Conservation (phyloP, 2,329 filamentous ascomycete species). For the Neocatenulostroma microsporum region DNA sequence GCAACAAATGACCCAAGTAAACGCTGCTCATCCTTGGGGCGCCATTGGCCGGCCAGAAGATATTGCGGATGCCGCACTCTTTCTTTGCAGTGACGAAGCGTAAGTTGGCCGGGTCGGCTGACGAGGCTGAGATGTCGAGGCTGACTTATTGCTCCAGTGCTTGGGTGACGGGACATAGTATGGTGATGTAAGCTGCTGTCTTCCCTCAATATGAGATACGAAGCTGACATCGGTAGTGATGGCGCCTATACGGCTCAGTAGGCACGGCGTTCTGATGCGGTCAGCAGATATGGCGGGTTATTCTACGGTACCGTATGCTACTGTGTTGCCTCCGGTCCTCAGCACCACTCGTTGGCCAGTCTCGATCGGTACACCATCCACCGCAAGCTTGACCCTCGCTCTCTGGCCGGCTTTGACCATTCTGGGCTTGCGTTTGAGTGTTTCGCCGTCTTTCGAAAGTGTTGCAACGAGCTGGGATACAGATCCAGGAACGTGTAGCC, state of each 20-base stretch:
- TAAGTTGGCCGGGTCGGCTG: too few species aligned
- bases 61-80: constrained; percentile 21
- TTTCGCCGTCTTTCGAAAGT: constrained; percentile 65
- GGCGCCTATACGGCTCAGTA: too few species aligned
- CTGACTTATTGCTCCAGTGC: neutral
- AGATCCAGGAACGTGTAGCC: constrained; percentile 68
- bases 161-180: too few species aligned
- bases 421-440: constrained; percentile 74
- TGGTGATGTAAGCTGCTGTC: too few species aligned
- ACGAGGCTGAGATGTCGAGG: too few species aligned
- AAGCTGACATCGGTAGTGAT: too few species aligned
- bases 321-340: constrained; percentile 40
- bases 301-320: constrained; percentile 6
- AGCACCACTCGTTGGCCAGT: constrained; percentile 72
- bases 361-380: constrained; percentile 74
- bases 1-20: constrained; percentile 5
- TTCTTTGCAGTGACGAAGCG: constrained; percentile 22
- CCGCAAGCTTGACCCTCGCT: constrained; percentile 61
- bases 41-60: constrained; percentile 18
- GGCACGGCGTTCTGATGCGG: too few species aligned
- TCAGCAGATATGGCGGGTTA: too few species aligned
- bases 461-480: constrained; percentile 64
- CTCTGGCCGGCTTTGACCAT: constrained; percentile 73
- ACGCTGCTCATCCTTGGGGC: constrained; percentile 17
- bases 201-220: too few species aligned